phyloP scores from a whole-genome alignment of 2,329 filamentous ascomycete species.

The Juglanconis sp. region DNA sequence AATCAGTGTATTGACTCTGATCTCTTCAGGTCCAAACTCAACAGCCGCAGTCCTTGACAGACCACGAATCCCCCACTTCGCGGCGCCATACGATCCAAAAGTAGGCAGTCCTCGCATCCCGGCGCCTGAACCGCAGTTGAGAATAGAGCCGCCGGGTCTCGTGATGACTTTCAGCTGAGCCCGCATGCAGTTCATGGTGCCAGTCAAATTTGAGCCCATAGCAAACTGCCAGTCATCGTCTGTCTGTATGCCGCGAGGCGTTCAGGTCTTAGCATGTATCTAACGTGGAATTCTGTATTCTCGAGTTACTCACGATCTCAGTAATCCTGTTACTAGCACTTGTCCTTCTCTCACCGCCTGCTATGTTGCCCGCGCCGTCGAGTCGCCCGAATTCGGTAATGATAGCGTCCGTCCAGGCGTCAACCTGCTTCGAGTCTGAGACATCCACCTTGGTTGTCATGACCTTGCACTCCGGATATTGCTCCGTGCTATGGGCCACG shows the following conservation, averaged over 20 bases:
- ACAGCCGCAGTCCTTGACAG: not conserved
- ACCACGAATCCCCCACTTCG: not conserved
- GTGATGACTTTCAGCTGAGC: not conserved
- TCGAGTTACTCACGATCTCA: not conserved
- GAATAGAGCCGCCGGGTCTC: not conserved
- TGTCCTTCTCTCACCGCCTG: not conserved
- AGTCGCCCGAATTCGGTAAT: not conserved
- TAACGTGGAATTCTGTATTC: too few relatives aligned
- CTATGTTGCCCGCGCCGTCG: not conserved
- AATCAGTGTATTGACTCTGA: not conserved
- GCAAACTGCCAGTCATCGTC: not conserved
- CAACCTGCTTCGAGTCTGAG: not conserved
- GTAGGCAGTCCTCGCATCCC: not conserved
- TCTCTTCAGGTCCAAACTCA: not conserved
- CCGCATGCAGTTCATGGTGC: not conserved
- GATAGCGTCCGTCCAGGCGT: not conserved
- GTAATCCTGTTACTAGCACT: not conserved
- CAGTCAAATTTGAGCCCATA: not conserved
- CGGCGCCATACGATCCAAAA: not conserved
- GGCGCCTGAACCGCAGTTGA: not conserved
- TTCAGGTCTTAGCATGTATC: too few relatives aligned
- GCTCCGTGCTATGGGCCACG: not conserved
- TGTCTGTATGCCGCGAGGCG: not conserved
- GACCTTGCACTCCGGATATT: not conserved
- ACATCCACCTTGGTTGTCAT: not conserved